A percentile compares a stretch with the other conserved stretches of the same genome.
These are phyloP conservation scores for Boletus sp. DNA, from an alignment of 1,284 basidiomycete species.

Conservation along the genomic window DNA sequence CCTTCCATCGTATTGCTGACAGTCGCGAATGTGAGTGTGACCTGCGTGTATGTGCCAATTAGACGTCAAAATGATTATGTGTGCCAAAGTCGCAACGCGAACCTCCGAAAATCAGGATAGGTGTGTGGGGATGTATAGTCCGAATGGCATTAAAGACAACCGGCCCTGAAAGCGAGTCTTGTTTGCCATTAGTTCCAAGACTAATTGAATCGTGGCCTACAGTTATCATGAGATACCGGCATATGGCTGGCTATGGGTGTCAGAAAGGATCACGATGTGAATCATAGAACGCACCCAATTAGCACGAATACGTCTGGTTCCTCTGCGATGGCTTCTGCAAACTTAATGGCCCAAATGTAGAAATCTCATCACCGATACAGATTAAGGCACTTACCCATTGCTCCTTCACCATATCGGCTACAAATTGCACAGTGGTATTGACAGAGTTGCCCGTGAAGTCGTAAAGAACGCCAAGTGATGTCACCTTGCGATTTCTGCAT, in stretches of 20 bases:
- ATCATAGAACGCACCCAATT: slow-evolving; percentile 47
- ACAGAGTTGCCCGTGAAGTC: slow-evolving; percentile 63
- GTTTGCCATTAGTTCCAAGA: background rate
- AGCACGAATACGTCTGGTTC: slow-evolving; percentile 81
- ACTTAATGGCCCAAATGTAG: slow-evolving; percentile 40
- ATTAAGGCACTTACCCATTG: slow-evolving; percentile 46
- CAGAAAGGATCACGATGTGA: background rate
- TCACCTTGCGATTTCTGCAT: slow-evolving; percentile 64
- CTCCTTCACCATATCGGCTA: slow-evolving; percentile 73
- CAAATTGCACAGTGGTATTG: slow-evolving; percentile 72
- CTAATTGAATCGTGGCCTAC: slow-evolving; percentile 32
- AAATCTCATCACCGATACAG: background rate
- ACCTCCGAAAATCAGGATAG: slow-evolving; percentile 79
- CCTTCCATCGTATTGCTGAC: slow-evolving; percentile 56
- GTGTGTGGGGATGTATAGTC: slow-evolving; percentile 64
- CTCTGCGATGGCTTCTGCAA: slow-evolving; percentile 71
- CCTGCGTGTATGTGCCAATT: slow-evolving; percentile 34
- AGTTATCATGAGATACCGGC: slow-evolving; percentile 62
- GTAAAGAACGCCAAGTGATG: slow-evolving; percentile 77
- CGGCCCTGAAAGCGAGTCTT: slow-evolving; percentile 44
- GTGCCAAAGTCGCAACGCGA: background rate
- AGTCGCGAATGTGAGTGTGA: slow-evolving; percentile 78
- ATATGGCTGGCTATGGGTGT: slow-evolving; percentile 49
- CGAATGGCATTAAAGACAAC: slow-evolving; percentile 73
- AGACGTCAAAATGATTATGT: background rate